Percentiles rank a stretch among this genome's conserved stretches.
These are phyloP conservation scores for Pyrus bretschneideri DNA, from an alignment of 306 rosid species.

Conservation along the genomic window DNA sequence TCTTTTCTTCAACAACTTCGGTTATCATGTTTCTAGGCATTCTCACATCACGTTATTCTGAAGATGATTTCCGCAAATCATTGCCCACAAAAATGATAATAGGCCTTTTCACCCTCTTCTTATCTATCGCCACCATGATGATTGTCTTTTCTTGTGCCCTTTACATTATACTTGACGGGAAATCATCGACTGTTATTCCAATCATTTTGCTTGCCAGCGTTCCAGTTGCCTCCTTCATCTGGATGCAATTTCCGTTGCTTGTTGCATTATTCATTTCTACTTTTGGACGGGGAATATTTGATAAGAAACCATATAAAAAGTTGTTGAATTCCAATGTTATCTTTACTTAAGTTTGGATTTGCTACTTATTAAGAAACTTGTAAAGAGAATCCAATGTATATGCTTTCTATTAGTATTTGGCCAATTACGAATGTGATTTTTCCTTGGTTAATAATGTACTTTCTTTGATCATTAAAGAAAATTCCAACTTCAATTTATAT, in stretches of 20 bases:
- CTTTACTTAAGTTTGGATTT: not conserved
- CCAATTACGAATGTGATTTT: not conserved
- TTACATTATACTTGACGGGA: slow-evolving; percentile 8
- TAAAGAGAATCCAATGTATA: not conserved
- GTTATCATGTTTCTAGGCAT: no score
- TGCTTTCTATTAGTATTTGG: no score
- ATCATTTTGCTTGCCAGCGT: not conserved
- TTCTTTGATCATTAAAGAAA: no score
- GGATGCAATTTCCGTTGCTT: slow-evolving; percentile 8
- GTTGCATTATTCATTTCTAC: slow-evolving; percentile 17
- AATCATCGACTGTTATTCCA: not conserved
- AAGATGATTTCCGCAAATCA: no score
- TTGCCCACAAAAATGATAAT: slow-evolving; percentile 17
- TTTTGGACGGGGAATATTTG: not conserved
- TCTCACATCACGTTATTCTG: no score
- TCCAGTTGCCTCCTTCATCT: not conserved
- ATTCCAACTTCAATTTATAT: no score
- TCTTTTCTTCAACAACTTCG: no score
- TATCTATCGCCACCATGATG: slow-evolving; percentile 39
- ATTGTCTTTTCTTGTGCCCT: slow-evolving; percentile 28
- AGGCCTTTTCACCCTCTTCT: slow-evolving; percentile 20
- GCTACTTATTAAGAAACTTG: not conserved
- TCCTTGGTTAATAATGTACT: not conserved
- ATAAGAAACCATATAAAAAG: not conserved
- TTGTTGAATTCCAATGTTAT: not conserved